phyloP scores from a whole-genome alignment of 495 filamentous ascomycete species.

The Sabuloglossum arenarium region DNA sequence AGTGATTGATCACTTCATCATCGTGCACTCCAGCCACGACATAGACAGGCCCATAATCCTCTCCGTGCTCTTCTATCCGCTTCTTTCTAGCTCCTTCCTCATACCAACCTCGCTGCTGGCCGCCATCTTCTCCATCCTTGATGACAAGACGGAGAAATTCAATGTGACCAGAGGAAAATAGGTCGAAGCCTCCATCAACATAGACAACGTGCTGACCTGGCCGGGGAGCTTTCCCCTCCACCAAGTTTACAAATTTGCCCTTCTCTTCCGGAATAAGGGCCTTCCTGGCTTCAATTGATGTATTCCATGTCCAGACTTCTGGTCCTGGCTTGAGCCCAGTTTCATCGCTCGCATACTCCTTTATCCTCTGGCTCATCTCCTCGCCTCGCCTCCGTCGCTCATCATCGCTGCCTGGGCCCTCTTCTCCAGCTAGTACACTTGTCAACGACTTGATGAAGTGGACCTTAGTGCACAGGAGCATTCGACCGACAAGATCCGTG shows the following conservation, averaged over 20 bases:
- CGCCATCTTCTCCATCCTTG: constrained; percentile 45
- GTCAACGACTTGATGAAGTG: constrained; percentile 70
- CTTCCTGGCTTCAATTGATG: constrained; percentile 3
- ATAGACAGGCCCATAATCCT: constrained; percentile 62
- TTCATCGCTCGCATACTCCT: constrained; percentile 71
- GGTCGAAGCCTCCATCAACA: constrained; percentile 89
- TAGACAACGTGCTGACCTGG: constrained; percentile 76
- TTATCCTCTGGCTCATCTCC: constrained; percentile 48
- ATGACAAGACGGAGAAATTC: constrained; percentile 69
- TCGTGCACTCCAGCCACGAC: constrained; percentile 85
- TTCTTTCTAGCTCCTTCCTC: constrained; percentile 35
- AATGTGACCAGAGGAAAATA: constrained; percentile 93
- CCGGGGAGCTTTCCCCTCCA: constrained; percentile 33
- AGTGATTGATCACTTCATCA: constrained; percentile 80
- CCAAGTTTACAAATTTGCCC: constrained; percentile 24
- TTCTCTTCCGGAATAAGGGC: neutral
- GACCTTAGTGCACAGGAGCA: constrained; percentile 77
- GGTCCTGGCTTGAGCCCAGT: constrained; percentile 46
- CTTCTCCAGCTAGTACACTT: constrained; percentile 41
- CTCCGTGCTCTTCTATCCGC: constrained; percentile 34
- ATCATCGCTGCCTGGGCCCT: constrained; percentile 44
- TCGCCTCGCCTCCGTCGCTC: constrained; percentile 39
- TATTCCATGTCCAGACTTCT: constrained; percentile 63
- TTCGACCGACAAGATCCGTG: constrained; percentile 88
- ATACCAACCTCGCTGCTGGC: constrained; percentile 49